Conservation (phyloP, 202 grass and related monocot genomes). For the Hordeum pubiflorum region DNA sequence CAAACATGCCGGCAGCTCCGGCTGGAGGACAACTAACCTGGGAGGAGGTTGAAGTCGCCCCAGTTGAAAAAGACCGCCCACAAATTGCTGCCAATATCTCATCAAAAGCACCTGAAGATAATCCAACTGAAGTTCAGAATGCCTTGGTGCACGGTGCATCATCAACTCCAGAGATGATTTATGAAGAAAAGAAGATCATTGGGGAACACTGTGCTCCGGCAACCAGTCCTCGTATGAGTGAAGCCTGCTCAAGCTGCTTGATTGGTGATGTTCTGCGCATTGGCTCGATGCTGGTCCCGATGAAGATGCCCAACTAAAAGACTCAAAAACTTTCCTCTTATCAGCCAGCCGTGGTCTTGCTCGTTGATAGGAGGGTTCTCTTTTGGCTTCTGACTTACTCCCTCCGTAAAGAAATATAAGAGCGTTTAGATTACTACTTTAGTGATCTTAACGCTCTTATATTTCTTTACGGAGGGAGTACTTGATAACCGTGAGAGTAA, state of each 20-base stretch:
- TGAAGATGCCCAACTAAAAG: neutral
- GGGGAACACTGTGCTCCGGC: constrained; percentile 7
- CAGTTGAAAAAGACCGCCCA: neutral
- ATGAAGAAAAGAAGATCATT: constrained; percentile 22
- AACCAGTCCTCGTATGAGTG: neutral
- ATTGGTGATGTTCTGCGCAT: constrained; percentile 36
- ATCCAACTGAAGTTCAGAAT: neutral
- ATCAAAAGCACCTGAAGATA: neutral
- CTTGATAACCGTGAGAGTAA: neutral
- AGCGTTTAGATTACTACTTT: too few relatives aligned
- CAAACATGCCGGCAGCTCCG: neutral
- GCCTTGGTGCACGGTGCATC: neutral
- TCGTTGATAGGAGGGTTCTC: neutral
- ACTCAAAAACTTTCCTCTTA: neutral
- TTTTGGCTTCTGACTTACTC: neutral
- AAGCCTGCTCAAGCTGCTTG: constrained; percentile 19
- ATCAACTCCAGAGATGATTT: constrained; percentile 1
- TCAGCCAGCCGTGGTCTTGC: neutral
- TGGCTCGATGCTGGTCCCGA: constrained; percentile 58
- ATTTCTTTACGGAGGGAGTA: too few relatives aligned
- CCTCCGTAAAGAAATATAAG: too few relatives aligned
- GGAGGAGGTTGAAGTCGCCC: neutral
- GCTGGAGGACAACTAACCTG: neutral
- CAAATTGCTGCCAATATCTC: neutral
- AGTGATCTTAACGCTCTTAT: too few relatives aligned